A percentile compares a stretch with the other conserved stretches of the same genome.
Evolutionary conservation across 768 basidiomycete species (phyloP).

Genomic region (Heimioporus sp.): DNA sequence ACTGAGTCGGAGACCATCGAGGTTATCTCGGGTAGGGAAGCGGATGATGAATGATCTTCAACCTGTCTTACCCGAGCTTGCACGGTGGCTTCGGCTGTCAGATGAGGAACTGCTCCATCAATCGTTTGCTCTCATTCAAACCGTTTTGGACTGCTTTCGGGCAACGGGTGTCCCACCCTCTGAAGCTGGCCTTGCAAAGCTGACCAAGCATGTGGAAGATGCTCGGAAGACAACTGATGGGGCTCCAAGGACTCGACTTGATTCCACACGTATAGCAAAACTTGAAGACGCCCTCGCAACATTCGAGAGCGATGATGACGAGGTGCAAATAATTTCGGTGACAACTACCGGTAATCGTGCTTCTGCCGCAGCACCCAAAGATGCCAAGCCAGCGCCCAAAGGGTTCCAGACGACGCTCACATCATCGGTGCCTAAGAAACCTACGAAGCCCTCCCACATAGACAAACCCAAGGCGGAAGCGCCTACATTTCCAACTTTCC

Average conservation of each 20-base stretch:
- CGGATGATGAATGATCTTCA: conserved; percentile 79
- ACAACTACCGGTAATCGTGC: conserved; percentile 18
- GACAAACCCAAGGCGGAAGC: conserved; percentile 36
- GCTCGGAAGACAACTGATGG: conserved; percentile 50
- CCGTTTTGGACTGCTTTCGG: conserved; percentile 74
- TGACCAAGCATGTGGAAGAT: conserved; percentile 62
- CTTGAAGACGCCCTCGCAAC: conserved; percentile 64
- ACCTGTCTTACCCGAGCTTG: conserved; percentile 73
- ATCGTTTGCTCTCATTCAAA: conserved; percentile 79
- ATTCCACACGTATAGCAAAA: conserved; percentile 52
- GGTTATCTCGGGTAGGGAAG: conserved; percentile 59
- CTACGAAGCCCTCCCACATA: conserved; percentile 15
- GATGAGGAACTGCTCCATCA: conserved; percentile 91
- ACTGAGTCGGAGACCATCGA: conserved; percentile 34
- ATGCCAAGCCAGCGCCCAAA: conserved; percentile 16
- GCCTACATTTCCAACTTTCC: conserved; percentile 43
- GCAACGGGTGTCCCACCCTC: conserved; percentile 56
- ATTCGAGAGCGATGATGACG: conserved; percentile 65
- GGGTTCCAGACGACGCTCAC: conserved; percentile 21
- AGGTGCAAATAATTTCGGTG: conserved; percentile 52
- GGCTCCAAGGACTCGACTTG: conserved; percentile 50
- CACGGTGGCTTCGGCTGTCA: conserved; percentile 88
- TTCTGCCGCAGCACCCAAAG: conserved; percentile 8
- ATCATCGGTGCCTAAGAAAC: conserved; percentile 11
- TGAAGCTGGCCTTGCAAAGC: conserved; percentile 55